These are phyloP conservation scores for Umbelopsis vinacea DNA, from an alignment of 192 early-diverging fungal species.

Conservation along the genomic window DNA sequence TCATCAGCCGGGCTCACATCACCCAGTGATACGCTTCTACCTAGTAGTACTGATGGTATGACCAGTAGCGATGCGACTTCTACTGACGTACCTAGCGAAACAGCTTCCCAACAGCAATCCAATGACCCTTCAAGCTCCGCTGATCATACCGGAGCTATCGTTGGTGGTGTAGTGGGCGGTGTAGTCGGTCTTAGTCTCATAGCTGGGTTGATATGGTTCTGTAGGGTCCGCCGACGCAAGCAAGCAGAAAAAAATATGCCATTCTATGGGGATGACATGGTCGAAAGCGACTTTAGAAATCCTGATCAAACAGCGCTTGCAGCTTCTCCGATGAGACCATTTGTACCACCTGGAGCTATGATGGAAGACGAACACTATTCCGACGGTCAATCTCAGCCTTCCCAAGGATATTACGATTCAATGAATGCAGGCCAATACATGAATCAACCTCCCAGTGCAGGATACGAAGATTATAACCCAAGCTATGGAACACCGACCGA, in stretches of 20 bases:
- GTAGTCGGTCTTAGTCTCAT: not conserved
- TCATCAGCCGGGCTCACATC: not conserved
- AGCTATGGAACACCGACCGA: not conserved
- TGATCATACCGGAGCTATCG: conserved; percentile 6
- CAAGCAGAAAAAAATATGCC: conserved; percentile 11
- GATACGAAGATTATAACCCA: not conserved
- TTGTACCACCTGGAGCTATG: not conserved
- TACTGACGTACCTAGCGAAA: not conserved
- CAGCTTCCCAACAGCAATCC: not conserved
- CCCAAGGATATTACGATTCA: conserved; percentile 5
- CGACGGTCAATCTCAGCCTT: not conserved
- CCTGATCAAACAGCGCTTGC: not conserved
- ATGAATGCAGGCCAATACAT: not conserved
- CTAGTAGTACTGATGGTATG: not conserved
- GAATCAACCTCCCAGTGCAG: not conserved
- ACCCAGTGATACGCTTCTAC: not conserved
- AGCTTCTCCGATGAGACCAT: not conserved
- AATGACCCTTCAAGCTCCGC: not conserved
- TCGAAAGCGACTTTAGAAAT: not conserved
- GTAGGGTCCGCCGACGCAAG: conserved; percentile 7
- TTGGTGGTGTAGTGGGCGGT: conserved; percentile 4
- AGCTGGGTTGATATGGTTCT: not conserved
- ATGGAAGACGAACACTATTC: not conserved
- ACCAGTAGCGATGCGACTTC: not conserved
- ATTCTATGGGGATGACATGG: conserved; percentile 3